Evolutionary conservation across 2,329 filamentous ascomycete species (phyloP).

Genomic region (Alternaria sp.): DNA sequence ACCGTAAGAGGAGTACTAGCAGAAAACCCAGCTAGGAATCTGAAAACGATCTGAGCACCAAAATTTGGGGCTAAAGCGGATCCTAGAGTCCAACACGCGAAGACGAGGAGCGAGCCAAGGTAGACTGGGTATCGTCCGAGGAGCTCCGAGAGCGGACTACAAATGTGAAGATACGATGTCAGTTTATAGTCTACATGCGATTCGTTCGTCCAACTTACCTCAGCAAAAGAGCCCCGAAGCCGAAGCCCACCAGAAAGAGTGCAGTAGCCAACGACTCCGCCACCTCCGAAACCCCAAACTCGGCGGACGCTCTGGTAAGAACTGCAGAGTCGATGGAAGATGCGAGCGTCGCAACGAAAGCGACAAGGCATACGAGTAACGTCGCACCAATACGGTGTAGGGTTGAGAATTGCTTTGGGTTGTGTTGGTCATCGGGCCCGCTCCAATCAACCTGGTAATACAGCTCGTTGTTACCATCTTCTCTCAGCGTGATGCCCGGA

Average conservation of each 20-base stretch:
- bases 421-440: conserved; percentile 1
- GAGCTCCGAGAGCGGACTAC: conserved; percentile 55
- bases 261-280: conserved; percentile 56
- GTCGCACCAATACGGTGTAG: conserved; percentile 8
- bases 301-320: conserved; percentile 56
- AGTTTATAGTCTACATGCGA: background rate
- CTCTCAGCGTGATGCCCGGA: conserved; percentile 5
- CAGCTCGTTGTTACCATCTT: conserved; percentile 4
- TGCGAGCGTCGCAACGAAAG: conserved; percentile 58
- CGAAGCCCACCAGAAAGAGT: conserved; percentile 57
- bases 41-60: conserved; percentile 56
- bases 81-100: conserved; percentile 43
- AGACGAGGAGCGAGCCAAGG: conserved; percentile 29
- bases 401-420: conserved; percentile 9
- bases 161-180: background rate
- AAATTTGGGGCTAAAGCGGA: conserved; percentile 51
- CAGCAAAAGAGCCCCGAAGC: conserved; percentile 45
- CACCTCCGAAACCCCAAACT: conserved; percentile 54
- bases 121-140: conserved; percentile 51
- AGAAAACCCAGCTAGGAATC: conserved; percentile 59
- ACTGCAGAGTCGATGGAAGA: conserved; percentile 62
- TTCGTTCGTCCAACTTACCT: background rate
- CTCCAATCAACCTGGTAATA: conserved; percentile 12
- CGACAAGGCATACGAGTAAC: conserved; percentile 46
- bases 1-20: conserved; percentile 46